These are phyloP conservation scores for Euptelea pleiosperma DNA, from an alignment of 164 flowering plant genomes.

Conservation along the genomic window DNA sequence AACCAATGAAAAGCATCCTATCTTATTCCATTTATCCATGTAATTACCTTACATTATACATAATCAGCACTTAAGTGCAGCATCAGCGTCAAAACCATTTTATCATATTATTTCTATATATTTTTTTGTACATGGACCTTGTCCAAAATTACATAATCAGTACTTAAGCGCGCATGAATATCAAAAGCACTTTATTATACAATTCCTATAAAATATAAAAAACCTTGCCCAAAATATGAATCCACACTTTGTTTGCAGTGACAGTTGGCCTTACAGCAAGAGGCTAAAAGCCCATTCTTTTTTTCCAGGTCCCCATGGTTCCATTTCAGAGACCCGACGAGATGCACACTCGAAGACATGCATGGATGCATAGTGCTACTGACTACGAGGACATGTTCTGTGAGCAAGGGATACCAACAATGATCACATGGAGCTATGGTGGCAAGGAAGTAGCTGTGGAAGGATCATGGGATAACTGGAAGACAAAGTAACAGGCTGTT, in stretches of 20 bases:
- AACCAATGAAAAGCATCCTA: neutral
- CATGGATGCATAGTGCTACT: constrained; percentile 46
- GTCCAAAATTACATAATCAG: too few species aligned
- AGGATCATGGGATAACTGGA: constrained; percentile 97
- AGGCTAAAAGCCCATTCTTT: neutral
- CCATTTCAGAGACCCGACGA: constrained; percentile 81
- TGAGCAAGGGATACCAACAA: constrained; percentile 81
- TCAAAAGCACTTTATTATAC: too few species aligned
- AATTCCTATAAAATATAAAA: too few species aligned
- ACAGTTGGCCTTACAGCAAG: neutral
- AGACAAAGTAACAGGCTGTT: constrained; percentile 41
- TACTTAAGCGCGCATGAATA: too few species aligned
- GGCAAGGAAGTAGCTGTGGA: constrained; percentile 75
- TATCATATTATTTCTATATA: neutral
- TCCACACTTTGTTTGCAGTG: too few species aligned
- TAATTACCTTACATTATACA: neutral
- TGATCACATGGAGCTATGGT: constrained; percentile 84
- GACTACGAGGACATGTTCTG: constrained; percentile 48
- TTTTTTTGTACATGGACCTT: neutral
- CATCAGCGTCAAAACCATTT: neutral
- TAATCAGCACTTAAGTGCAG: neutral
- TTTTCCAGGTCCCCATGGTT: constrained; percentile 56
- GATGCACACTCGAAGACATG: constrained; percentile 38
- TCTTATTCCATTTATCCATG: neutral
- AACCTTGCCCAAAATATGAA: too few species aligned